These are phyloP conservation scores for Penicillium lividum DNA, from an alignment of 495 filamentous ascomycete genomes.

Conservation along the genomic window DNA sequence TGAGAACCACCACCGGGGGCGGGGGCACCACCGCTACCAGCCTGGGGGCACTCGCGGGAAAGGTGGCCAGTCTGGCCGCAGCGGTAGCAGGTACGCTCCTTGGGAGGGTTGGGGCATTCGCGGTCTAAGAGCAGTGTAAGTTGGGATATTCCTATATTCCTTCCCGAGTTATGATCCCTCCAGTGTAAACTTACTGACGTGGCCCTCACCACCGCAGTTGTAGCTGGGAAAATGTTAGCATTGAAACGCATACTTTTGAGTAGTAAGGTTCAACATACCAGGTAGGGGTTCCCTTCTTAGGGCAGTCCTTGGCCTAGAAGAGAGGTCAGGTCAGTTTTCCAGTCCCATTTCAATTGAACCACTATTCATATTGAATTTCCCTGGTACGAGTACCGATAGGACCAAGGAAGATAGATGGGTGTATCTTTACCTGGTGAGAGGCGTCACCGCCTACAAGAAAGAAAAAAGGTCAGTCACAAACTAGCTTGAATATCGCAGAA, in stretches of 20 bases:
- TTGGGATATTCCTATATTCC: neutral
- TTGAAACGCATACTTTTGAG: neutral
- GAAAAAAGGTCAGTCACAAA: slow-evolving; percentile 30
- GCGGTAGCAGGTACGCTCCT: slow-evolving; percentile 96
- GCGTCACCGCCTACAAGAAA: slow-evolving; percentile 64
- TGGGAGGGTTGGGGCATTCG: slow-evolving; percentile 84
- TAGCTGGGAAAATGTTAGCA: slow-evolving; percentile 50
- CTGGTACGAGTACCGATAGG: slow-evolving; percentile 1
- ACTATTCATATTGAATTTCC: neutral
- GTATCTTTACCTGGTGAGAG: slow-evolving; percentile 63
- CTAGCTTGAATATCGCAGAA: neutral
- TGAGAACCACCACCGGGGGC: slow-evolving; percentile 48
- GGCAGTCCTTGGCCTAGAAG: slow-evolving; percentile 83
- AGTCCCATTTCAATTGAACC: neutral
- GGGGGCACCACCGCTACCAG: slow-evolving; percentile 43
- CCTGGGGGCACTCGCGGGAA: slow-evolving; percentile 83
- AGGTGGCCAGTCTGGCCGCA: slow-evolving; percentile 88
- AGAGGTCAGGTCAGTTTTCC: neutral
- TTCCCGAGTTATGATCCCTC: neutral
- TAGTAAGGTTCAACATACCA: slow-evolving; percentile 58
- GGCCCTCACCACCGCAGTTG: slow-evolving; percentile 84
- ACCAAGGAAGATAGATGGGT: slow-evolving; percentile 6
- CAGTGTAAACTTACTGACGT: slow-evolving; percentile 68
- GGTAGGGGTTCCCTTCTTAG: slow-evolving; percentile 87
- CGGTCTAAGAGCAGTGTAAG: slow-evolving; percentile 57